Conservation (phyloP, 331 rosid species). For the Acacia pycnantha region DNA sequence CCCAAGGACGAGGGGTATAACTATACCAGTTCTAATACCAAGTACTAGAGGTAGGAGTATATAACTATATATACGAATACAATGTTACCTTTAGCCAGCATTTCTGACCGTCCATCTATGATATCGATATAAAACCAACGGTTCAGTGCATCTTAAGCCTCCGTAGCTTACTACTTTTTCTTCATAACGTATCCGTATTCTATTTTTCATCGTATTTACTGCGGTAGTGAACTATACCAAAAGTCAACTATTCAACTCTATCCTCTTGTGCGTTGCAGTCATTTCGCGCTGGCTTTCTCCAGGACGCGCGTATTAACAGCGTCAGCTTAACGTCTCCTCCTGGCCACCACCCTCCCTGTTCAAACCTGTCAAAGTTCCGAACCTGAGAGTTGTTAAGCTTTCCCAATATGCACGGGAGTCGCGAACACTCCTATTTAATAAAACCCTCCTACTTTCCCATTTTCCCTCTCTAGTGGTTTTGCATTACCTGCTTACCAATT, state of each 20-base stretch:
- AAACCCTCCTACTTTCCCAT: background rate
- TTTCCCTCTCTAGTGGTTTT: background rate
- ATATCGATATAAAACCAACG: background rate
- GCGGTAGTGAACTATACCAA: no score
- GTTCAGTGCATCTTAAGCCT: background rate
- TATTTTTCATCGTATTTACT: background rate
- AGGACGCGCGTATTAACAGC: constrained; percentile 36
- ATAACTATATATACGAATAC: background rate
- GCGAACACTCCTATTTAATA: background rate
- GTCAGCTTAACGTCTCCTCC: background rate
- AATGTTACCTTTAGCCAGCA: no score
- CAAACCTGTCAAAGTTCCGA: constrained; percentile 23
- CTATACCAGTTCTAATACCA: no score
- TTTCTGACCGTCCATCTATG: background rate
- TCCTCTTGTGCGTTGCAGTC: background rate
- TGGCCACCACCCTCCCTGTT: background rate
- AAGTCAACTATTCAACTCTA: background rate
- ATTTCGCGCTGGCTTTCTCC: constrained; percentile 19
- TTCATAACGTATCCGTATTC: background rate
- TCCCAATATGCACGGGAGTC: background rate
- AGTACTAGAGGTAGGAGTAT: background rate
- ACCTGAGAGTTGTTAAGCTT: no score
- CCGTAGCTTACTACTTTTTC: no score
- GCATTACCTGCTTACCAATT: background rate
- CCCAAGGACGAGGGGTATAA: no score